These are phyloP conservation scores for Gracilaria domingensis DNA, from an alignment of 23 red algal species.

Conservation along the genomic window DNA sequence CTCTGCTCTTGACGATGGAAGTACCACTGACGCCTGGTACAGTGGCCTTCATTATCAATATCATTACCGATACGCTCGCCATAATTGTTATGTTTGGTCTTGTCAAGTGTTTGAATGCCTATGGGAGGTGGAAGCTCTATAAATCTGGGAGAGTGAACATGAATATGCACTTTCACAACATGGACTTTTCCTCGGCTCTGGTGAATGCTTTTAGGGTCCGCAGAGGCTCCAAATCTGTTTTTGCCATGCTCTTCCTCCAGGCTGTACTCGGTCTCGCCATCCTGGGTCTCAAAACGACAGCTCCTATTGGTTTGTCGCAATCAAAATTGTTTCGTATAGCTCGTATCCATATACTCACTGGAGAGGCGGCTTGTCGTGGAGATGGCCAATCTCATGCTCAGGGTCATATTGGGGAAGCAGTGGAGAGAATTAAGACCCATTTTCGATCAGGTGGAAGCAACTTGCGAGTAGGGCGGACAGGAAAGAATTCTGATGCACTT, in stretches of 20 bases:
- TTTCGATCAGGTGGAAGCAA: neutral
- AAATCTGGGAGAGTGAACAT: neutral
- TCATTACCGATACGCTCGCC: neutral
- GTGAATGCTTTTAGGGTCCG: neutral
- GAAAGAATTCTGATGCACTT: neutral
- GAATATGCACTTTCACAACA: constrained; percentile 8
- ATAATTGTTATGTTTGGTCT: neutral
- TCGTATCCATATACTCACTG: neutral
- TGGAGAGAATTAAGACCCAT: neutral
- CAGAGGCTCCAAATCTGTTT: neutral
- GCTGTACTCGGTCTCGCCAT: neutral
- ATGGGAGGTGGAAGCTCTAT: constrained; percentile 3
- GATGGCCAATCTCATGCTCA: neutral
- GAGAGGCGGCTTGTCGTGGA: neutral
- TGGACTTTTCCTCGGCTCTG: neutral
- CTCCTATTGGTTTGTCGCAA: neutral
- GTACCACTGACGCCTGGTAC: neutral
- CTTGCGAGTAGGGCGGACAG: neutral
- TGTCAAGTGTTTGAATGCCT: neutral
- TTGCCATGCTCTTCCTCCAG: neutral
- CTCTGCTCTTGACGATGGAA: no score
- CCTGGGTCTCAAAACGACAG: neutral
- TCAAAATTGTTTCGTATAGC: neutral
- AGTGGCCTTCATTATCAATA: neutral
- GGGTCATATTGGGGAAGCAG: neutral